Conservation (phyloP, 2,329 filamentous ascomycete species). For the Aspergillus brasiliensis region DNA sequence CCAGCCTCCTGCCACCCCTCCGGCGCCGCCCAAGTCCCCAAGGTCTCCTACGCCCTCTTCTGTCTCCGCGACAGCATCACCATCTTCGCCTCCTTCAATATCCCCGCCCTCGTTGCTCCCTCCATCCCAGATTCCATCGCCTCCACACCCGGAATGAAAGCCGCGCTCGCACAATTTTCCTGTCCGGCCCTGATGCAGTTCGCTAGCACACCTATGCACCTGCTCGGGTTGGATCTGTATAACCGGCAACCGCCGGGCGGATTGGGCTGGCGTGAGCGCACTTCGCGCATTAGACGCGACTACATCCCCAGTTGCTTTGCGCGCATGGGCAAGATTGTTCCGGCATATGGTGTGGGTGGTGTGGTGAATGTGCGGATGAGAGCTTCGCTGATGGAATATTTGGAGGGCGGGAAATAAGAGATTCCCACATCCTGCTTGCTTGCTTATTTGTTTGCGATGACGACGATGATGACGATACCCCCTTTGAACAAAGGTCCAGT, state of each 20-base stretch:
- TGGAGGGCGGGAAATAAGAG: conserved; percentile 49
- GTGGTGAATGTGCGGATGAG: conserved; percentile 79
- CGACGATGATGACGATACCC: not conserved
- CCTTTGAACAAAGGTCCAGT: not conserved
- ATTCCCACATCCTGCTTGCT: not conserved
- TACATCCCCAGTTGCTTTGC: conserved; percentile 75
- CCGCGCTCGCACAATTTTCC: conserved; percentile 73
- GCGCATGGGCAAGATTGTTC: conserved; percentile 80
- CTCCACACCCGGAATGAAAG: conserved; percentile 48
- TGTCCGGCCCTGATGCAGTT: conserved; percentile 80
- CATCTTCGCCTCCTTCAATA: conserved; percentile 89
- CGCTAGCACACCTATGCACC: conserved; percentile 77
- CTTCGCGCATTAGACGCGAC: conserved; percentile 68
- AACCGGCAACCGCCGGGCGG: conserved; percentile 61
- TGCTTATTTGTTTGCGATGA: not conserved
- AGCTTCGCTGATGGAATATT: conserved; percentile 63
- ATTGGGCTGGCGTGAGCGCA: conserved; percentile 61
- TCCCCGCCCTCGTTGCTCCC: conserved; percentile 77
- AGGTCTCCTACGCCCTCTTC: conserved; percentile 76
- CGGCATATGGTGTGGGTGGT: conserved; percentile 85
- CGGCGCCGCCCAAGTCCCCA: conserved; percentile 57
- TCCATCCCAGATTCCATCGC: conserved; percentile 59
- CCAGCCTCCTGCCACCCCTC: conserved; percentile 21
- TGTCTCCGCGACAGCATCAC: conserved; percentile 81
- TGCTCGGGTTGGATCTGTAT: conserved; percentile 83